Percentiles rank a stretch among this genome's conserved stretches.
These are phyloP conservation scores for Leccinum incarnatum DNA, from an alignment of 768 basidiomycete genomes.

Conservation along the genomic window DNA sequence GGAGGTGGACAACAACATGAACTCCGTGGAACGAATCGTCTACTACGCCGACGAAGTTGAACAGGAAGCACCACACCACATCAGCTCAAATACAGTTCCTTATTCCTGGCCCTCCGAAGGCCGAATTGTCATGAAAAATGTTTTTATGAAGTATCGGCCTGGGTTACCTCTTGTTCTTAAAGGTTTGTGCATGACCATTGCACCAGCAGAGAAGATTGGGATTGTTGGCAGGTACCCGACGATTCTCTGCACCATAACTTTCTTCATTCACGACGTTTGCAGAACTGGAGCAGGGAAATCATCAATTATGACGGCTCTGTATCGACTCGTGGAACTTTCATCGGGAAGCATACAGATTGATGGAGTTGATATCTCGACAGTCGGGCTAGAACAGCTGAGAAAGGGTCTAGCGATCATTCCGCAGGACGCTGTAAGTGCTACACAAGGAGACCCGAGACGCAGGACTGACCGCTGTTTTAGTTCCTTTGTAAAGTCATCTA, in stretches of 20 bases:
- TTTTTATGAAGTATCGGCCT: conserved; percentile 80
- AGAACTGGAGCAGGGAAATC: conserved; percentile 89
- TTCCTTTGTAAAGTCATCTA: conserved; percentile 38
- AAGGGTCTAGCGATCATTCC: conserved; percentile 75
- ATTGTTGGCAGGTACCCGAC: conserved; percentile 63
- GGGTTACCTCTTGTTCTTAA: conserved; percentile 89
- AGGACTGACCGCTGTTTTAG: conserved; percentile 1
- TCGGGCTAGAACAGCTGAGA: conserved; percentile 75
- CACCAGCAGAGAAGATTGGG: conserved; percentile 85
- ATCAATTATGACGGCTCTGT: conserved; percentile 85
- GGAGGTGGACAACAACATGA: conserved; percentile 94
- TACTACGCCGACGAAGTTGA: conserved; percentile 80
- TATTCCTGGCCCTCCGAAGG: conserved; percentile 75
- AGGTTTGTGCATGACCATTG: conserved; percentile 68
- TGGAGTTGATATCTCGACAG: conserved; percentile 75
- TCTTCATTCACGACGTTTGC: not conserved
- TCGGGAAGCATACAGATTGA: conserved; percentile 78
- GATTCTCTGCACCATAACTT: conserved; percentile 5
- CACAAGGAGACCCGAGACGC: not conserved
- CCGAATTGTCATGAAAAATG: conserved; percentile 66
- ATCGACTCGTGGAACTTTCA: conserved; percentile 76
- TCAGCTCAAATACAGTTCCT: conserved; percentile 57
- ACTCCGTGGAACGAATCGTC: conserved; percentile 81
- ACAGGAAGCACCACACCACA: conserved; percentile 73
- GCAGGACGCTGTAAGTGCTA: conserved; percentile 52